Conservation (phyloP, 441 rosid species). For the Gossypium schwendimanii region DNA sequence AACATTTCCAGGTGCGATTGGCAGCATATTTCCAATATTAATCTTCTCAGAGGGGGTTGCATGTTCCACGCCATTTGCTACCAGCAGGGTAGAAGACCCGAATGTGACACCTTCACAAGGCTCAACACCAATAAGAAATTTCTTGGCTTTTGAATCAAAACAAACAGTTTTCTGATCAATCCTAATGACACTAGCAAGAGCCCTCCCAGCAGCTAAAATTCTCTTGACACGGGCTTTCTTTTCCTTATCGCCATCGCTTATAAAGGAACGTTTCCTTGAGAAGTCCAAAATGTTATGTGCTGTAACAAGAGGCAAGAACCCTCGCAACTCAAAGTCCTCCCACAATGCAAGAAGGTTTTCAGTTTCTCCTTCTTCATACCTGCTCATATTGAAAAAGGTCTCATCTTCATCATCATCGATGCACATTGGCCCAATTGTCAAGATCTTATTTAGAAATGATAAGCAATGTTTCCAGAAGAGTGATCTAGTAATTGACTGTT, state of each 20-base stretch:
- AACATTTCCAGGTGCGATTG: conserved; percentile 32
- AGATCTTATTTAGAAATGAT: conserved; percentile 57
- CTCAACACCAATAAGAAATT: conserved; percentile 65
- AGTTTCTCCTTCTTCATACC: conserved; percentile 82
- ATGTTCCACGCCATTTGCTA: conserved; percentile 23
- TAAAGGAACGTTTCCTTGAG: conserved; percentile 63
- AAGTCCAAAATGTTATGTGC: conserved; percentile 83
- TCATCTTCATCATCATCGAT: conserved; percentile 56
- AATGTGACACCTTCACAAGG: conserved; percentile 34
- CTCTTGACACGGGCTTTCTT: conserved; percentile 57
- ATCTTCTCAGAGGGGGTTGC: conserved; percentile 30
- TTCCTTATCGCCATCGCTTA: conserved; percentile 58
- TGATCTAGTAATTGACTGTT: conserved; percentile 44
- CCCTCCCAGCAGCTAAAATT: conserved; percentile 82
- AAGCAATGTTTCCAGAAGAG: conserved; percentile 66
- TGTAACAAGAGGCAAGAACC: conserved; percentile 76
- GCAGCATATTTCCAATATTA: conserved; percentile 26
- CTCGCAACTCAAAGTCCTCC: conserved; percentile 91
- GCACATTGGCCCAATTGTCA: conserved; percentile 36
- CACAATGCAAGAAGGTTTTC: conserved; percentile 74
- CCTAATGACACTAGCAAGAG: conserved; percentile 49
- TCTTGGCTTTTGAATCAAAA: conserved; percentile 67
- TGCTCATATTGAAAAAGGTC: conserved; percentile 71
- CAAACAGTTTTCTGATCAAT: conserved; percentile 49
- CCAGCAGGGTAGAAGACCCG: conserved; percentile 24